Percentiles rank a stretch among this genome's conserved stretches.
Evolutionary conservation across 169 alveolate species (phyloP).

Genomic region (Babesia ovata): DNA sequence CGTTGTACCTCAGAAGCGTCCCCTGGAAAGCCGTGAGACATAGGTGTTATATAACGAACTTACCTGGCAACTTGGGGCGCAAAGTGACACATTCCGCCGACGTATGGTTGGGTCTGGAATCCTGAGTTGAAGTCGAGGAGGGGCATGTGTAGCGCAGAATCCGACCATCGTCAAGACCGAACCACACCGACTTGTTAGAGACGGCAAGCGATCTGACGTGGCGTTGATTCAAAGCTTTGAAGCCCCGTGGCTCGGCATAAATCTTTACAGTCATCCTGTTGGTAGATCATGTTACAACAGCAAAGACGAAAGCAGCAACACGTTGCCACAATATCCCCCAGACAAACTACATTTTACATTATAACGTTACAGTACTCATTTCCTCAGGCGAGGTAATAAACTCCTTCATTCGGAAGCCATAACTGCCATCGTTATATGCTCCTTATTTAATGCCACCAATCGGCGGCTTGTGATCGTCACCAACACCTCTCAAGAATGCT

Average conservation of each 20-base stretch:
- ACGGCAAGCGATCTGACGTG: constrained; percentile 33
- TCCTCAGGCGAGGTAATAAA: no score
- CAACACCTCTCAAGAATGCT: no score
- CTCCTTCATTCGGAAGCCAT: no score
- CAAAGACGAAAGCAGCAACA: no score
- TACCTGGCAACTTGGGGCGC: constrained; percentile 34
- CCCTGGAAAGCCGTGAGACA: not conserved
- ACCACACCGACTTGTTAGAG: constrained; percentile 63
- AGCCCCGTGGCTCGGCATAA: constrained; percentile 51
- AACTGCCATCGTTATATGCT: no score
- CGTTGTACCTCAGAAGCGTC: constrained; percentile 49
- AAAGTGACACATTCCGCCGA: constrained; percentile 39
- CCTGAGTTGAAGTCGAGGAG: constrained; percentile 15
- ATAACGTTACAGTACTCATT: not conserved
- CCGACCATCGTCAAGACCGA: constrained; percentile 63
- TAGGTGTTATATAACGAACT: not conserved
- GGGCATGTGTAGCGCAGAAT: constrained; percentile 30
- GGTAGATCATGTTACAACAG: not conserved
- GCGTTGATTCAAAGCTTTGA: constrained; percentile 46
- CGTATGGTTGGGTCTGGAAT: not conserved
- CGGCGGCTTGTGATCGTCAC: no score
- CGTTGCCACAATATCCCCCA: no score
- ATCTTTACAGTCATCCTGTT: constrained; percentile 51
- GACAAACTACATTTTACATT: not conserved
- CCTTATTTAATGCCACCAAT: no score